phyloP scores from a whole-genome alignment of 176 grass and related monocot species.

The Aegilops sharonensis region DNA sequence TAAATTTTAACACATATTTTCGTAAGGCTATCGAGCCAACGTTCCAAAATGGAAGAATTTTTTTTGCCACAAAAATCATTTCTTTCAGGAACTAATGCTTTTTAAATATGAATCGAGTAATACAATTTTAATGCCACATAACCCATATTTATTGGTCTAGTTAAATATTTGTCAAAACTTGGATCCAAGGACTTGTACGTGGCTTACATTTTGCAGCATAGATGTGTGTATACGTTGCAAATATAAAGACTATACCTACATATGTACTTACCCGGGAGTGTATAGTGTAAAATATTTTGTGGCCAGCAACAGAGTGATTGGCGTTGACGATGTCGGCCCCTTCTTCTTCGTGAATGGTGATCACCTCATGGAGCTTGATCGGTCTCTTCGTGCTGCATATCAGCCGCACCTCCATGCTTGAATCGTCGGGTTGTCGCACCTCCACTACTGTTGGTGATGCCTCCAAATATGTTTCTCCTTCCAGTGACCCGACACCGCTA shows the following conservation, averaged over 20 bases:
- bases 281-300: slow-evolving; percentile 48
- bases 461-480: not conserved
- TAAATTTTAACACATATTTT: not conserved
- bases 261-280: slow-evolving; percentile 38
- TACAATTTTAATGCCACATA: not conserved
- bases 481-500: not conserved
- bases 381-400: slow-evolving; percentile 21
- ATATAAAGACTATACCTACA: not conserved
- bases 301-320: slow-evolving; percentile 29
- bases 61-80: not conserved
- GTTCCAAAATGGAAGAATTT: not conserved
- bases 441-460: slow-evolving; percentile 24
- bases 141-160: not conserved
- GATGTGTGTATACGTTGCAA: not conserved
- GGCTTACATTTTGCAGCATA: not conserved
- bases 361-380: slow-evolving; percentile 53
- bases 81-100: not conserved
- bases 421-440: slow-evolving; percentile 35
- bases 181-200: not conserved
- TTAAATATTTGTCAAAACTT: not conserved
- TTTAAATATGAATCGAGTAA: not conserved
- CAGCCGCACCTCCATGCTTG: slow-evolving; percentile 50
- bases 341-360: slow-evolving; percentile 65
- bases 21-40: not conserved
- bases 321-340: slow-evolving; percentile 48